Percentiles rank a stretch among this genome's conserved stretches.
Evolutionary conservation across 306 rosid species (phyloP).

Genomic region (Quercus mongolica): DNA sequence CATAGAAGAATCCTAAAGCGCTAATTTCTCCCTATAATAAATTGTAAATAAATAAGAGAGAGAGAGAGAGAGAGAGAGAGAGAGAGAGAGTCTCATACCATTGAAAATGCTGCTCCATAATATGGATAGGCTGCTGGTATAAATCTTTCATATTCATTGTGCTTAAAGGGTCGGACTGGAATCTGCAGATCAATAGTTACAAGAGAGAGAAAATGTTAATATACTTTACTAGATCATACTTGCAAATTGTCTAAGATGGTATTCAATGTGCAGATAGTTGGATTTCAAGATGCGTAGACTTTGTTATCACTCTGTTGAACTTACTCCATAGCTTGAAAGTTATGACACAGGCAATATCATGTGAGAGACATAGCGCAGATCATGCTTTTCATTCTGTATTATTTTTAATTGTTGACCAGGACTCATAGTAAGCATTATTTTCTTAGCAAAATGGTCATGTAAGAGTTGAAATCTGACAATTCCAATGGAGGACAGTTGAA

Average conservation of each 20-base stretch:
- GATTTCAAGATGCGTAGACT: not conserved
- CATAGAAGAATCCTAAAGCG: not conserved
- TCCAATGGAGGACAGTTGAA: not conserved
- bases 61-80: slow-evolving; percentile 3
- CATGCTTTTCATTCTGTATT: not conserved
- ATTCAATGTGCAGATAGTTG: not conserved
- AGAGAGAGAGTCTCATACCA: slow-evolving; percentile 49
- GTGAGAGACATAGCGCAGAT: not conserved
- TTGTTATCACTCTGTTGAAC: not conserved
- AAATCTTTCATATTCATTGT: slow-evolving; percentile 95
- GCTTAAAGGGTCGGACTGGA: slow-evolving; percentile 94
- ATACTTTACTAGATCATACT: not conserved
- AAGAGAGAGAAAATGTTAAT: not conserved
- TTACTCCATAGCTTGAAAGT: not conserved
- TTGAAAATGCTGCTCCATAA: slow-evolving; percentile 85
- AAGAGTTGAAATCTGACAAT: not conserved
- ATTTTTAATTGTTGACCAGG: not conserved
- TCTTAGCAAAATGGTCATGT: not conserved
- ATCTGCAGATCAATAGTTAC: slow-evolving; percentile 57
- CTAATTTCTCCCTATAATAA: not conserved
- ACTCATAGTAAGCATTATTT: not conserved
- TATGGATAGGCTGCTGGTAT: slow-evolving; percentile 95
- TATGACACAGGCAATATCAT: not conserved
- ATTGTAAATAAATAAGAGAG: not conserved
- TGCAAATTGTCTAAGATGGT: not conserved